Base-by-base conservation (phyloP, 2,329 filamentous ascomycete genomes). In the Beauveria bassiana region DNA sequence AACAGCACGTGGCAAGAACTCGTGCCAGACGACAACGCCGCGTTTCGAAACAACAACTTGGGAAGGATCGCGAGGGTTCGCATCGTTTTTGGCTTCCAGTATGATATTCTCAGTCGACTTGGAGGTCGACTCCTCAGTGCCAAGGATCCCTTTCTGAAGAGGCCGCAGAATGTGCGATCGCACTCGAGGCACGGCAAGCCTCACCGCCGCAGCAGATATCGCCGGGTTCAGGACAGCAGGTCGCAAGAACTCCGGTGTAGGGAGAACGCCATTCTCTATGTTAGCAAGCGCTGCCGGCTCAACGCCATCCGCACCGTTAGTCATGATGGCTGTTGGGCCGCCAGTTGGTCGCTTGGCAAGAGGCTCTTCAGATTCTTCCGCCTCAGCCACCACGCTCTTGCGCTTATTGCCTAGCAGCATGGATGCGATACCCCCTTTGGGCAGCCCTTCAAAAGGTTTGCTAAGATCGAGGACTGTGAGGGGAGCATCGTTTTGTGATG, bases 341-440 rank as follows among this genome's bases (percentile, higher is more conserved):
- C 85, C 85, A 50, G 85, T 78, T 54, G 84, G 70, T 81, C 81
- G 72, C 70, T 82, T 81, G 64, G 72, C 68, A 0, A 66, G 64
- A 10, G 78, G 78, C 22, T 86, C 84, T 50, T 86, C 83, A 1
- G 92, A 90, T 20, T 95, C 91, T 38, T 93, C 91, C 1, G 82
- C 86, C 62, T 96, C 90, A 5, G 89, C 75, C 6, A 84, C 82
- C 18, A 86, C 83, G 53, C 89, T 86, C 70, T 95, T 96, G 28
- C 95, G 84, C 76, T 98, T 99, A 72, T 96, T 99, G 0, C 95
- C 95, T 22, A 98, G 82, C 1, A 99, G 78, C 77, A 99, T 85
- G 2, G 91, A 83, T 1, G 90, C 86, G 20, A 99, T 81, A 3
- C 95, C 95, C 26, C 95, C 95, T 71, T 90, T 91, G 0, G 95